Evolutionary conservation across 805 yeast genomes (phyloP).

Genomic region (Saccharomyces jurei): DNA sequence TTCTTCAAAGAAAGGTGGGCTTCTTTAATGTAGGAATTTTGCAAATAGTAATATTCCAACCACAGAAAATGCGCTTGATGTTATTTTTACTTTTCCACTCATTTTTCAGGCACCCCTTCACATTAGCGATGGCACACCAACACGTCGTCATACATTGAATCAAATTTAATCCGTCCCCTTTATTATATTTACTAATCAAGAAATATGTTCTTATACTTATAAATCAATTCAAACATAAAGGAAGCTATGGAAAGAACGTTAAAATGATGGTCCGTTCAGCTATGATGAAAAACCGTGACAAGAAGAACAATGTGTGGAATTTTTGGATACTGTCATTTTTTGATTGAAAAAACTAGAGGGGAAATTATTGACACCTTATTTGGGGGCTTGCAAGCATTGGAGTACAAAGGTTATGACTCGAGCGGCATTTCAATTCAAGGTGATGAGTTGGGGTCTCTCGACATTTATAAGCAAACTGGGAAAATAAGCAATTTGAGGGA

Average conservation of each 20-base stretch:
- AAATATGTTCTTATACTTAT: background rate
- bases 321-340: constrained; percentile 93
- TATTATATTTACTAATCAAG: background rate
- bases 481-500: constrained; percentile 76
- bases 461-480: constrained; percentile 78
- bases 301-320: constrained; percentile 65
- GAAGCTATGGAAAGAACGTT: background rate
- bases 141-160: background rate
- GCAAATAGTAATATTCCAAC: background rate
- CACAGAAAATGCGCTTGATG: background rate
- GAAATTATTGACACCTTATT: constrained; percentile 83
- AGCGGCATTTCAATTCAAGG: constrained; percentile 96
- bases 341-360: constrained; percentile 86
- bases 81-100: background rate
- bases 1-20: background rate
- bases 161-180: background rate
- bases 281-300: background rate
- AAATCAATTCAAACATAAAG: background rate
- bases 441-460: constrained; percentile 60
- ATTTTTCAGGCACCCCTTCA: background rate
- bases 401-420: constrained; percentile 97
- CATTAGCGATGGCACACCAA: background rate
- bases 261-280: background rate
- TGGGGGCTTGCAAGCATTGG: constrained; percentile 81
- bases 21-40: too few species aligned